Percentiles rank a stretch among this genome's conserved stretches.
Evolutionary conservation across 208 protist species (phyloP).

Genomic region (Leishmania tropica): DNA sequence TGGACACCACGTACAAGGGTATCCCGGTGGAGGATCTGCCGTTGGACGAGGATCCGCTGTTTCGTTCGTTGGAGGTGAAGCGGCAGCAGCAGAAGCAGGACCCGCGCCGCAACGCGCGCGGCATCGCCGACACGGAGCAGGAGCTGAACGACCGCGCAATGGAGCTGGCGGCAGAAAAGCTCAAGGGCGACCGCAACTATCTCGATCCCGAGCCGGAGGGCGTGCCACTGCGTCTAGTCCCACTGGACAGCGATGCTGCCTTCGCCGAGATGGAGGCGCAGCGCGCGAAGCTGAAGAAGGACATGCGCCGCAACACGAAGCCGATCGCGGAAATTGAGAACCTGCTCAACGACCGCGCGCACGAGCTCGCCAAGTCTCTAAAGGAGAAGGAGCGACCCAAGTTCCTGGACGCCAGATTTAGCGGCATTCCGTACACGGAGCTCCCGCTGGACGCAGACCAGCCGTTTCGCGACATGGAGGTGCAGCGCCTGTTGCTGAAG

Average conservation of each 20-base stretch:
- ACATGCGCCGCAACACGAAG: constrained; percentile 46
- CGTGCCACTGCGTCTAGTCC: constrained; percentile 59
- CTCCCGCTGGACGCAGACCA: constrained; percentile 59
- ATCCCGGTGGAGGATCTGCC: constrained; percentile 60
- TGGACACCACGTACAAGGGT: constrained; percentile 54
- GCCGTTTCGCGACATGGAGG: constrained; percentile 65
- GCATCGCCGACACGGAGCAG: constrained; percentile 56
- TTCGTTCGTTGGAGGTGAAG: constrained; percentile 55
- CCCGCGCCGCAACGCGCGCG: constrained; percentile 53
- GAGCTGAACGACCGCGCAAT: constrained; percentile 63
- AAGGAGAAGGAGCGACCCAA: constrained; percentile 62
- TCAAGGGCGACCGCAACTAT: constrained; percentile 60
- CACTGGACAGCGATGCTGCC: constrained; percentile 45
- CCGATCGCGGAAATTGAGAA: constrained; percentile 57
- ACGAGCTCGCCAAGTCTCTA: constrained; percentile 53
- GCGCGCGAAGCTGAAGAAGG: constrained; percentile 63
- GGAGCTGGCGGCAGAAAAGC: constrained; percentile 53
- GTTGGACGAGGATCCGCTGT: constrained; percentile 66
- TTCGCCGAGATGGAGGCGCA: constrained; percentile 61
- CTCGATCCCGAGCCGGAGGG: constrained; percentile 65
- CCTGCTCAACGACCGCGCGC: constrained; percentile 59
- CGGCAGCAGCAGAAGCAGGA: constrained; percentile 74
- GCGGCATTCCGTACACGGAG: constrained; percentile 59
- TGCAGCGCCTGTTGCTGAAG: constrained; percentile 54
- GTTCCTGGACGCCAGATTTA: constrained; percentile 55